A percentile compares a stretch with the other conserved stretches of the same genome.
Conservation (phyloP, 495 filamentous ascomycete genomes). For the Podospora didyma region DNA sequence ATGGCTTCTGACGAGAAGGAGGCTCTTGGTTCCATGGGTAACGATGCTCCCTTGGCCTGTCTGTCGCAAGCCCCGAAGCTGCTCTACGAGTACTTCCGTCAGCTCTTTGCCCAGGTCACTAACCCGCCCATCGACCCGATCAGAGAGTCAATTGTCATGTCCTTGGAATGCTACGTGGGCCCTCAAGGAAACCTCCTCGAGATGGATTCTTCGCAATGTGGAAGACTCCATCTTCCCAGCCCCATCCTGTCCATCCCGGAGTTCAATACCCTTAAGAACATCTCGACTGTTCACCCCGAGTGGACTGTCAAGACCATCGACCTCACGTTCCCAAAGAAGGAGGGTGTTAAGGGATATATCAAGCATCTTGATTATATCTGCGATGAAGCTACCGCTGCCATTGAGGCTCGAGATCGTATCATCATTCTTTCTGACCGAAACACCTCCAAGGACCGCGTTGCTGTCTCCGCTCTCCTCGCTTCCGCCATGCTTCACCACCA, state of each 20-base stretch:
- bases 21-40: constrained; percentile 99
- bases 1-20: constrained; percentile 99
- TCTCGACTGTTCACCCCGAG: constrained; percentile 65
- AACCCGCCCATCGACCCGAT: constrained; percentile 99
- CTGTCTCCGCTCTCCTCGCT: constrained; percentile 85
- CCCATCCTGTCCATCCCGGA: constrained; percentile 89
- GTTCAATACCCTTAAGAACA: constrained; percentile 84
- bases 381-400: constrained; percentile 76
- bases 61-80: constrained; percentile 85
- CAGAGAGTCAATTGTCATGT: constrained; percentile 98
- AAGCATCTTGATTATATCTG: constrained; percentile 88
- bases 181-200: constrained; percentile 96
- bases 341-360: constrained; percentile 83
- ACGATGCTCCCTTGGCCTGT: constrained; percentile 93
- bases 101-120: constrained; percentile 98
- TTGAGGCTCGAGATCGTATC: constrained; percentile 80
- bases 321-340: constrained; percentile 87
- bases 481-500: constrained; percentile 97
- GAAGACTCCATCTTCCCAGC: constrained; percentile 79
- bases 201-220: constrained; percentile 89
- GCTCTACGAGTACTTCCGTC: constrained; percentile 96
- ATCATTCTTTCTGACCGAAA: constrained; percentile 90
- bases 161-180: constrained; percentile 93
- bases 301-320: constrained; percentile 96
- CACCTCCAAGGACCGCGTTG: constrained; percentile 75